Evolutionary conservation across 495 filamentous ascomycete species (phyloP), one percentile per base, ranked within the genome.

Genomic region (Penicillium cataractarum): DNA sequence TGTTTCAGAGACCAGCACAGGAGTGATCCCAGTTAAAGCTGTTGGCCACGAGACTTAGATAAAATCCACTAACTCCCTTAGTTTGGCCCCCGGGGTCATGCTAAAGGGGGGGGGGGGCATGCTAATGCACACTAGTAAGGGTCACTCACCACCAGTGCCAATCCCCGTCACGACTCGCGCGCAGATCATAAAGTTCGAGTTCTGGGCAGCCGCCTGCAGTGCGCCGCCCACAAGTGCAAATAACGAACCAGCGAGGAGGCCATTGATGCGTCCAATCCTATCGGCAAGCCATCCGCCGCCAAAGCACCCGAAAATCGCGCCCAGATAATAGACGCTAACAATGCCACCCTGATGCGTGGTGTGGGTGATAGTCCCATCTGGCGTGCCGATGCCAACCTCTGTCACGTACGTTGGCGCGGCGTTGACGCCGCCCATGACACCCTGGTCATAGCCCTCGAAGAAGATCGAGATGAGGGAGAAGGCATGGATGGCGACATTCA

Each of bases 381-480:
- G 29, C 55, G 59, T 64, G 9, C 78, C 78, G 27, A 78, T 79
- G 15, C 69, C 68, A 4, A 79, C 76, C 55, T 67, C 57, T 3
- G 65, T 70, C 10, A 79, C 70, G 59, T 81, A 83, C 9, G 58
- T 68, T 5, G 74, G 76, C 32, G 78, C 59, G 55, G 71, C 67
- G 52, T 83, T 84, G 42, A 83, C 78, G 35, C 78, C 79, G n/a
- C 79, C 80, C 78, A 82, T 83, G 35, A 83, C 79, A 26, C 80
- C 81, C 62, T 83, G 81, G 48, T 83, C 81, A 71, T 83, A 84
- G n/a, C 83, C 82, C 60, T 82, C 78, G 71, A 84, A 83, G 71
- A 84, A 84, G 55, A 84, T 83, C 21, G 76, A 78, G 17, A 84
- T 68, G 13, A 80, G 70, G 26, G 79, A 83, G 52, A 84, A 80